Base-by-base conservation (phyloP, 495 filamentous ascomycete species). In the Annulohypoxylon moriforme region DNA sequence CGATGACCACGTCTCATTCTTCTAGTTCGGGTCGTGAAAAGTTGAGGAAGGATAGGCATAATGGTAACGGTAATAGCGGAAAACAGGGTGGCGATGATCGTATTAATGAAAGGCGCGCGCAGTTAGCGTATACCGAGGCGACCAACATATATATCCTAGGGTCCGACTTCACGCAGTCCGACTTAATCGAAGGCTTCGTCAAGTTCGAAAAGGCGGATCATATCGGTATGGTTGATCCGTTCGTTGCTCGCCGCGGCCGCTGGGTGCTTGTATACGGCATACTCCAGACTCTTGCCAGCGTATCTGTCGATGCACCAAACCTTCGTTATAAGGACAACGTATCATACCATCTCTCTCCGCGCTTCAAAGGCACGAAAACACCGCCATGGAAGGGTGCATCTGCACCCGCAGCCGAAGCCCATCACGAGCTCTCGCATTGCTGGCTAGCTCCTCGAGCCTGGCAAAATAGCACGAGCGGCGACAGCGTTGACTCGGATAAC, bases 251-350 rank as follows among this genome's bases (percentile, higher is more conserved):
- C 2, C 86, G 87, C 31, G 89, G 89, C 36, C 88, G 92, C 56
- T 94, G 92, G 92, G 80, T 92, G 3, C 78, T 94, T 11, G 85
- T 94, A 38, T 94, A 94, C 75, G 87, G 88, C 33, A 81, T 91
- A 13, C 79, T 94, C 18, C 92, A 94, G 76, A 88, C 88, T 0
- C 83, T 93, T 1, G 90, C 90, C 0, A 87, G 85, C 46, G 83
- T 93, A 42, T 85, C 89, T 7, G 91, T 92, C 34, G 91, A 93
- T 69, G 81, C 87, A 4, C 88, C 87, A 9, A 84, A 85, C 20
- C 80, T 90, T 0, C 83, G 84, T 8, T 90, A 87, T 75, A 85
- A 82, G 14, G 85, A 89, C 7, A 84, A 83, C 10, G 89, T 91
- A 1, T 70, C 84, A 33, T 92, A 93, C 75, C 89, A 91, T 71